phyloP scores from a whole-genome alignment of 2,329 filamentous ascomycete genomes.

The Neonectria hederae region DNA sequence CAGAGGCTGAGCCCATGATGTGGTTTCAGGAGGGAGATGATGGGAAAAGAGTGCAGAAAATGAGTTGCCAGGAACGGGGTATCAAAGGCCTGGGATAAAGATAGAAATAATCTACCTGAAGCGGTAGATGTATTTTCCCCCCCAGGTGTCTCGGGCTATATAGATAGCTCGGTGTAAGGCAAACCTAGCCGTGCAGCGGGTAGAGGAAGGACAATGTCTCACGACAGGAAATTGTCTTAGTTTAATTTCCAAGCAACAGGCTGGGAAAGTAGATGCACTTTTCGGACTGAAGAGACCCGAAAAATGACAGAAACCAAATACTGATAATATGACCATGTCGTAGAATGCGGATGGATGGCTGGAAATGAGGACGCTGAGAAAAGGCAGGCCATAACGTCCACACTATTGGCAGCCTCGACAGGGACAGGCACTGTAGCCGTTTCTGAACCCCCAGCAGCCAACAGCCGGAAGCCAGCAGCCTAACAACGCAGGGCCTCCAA shows the following conservation, averaged over 20 bases:
- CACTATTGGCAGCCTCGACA: too few relatives aligned
- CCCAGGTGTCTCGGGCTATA: background rate
- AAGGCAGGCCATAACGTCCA: background rate
- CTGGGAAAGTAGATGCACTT: background rate
- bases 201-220: background rate
- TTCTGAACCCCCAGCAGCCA: too few relatives aligned
- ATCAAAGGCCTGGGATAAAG: background rate
- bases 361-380: background rate
- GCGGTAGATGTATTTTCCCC: background rate
- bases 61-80: background rate
- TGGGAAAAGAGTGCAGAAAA: background rate
- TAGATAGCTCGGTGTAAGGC: background rate
- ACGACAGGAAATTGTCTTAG: background rate
- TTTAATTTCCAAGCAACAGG: background rate
- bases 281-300: background rate
- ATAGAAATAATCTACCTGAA: background rate
- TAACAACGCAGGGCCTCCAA: too few relatives aligned
- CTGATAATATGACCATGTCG: background rate
- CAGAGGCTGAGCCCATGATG: conserved; percentile 7
- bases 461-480: too few relatives aligned
- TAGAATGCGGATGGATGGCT: background rate
- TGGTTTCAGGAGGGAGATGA: background rate
- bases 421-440: too few relatives aligned
- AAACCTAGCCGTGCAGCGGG: background rate
- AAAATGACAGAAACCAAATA: background rate